Evolutionary conservation across 2,329 filamentous ascomycete genomes (phyloP), one percentile per base, ranked within the genome.

Genomic region (Cadophora luteo-olivacea): DNA sequence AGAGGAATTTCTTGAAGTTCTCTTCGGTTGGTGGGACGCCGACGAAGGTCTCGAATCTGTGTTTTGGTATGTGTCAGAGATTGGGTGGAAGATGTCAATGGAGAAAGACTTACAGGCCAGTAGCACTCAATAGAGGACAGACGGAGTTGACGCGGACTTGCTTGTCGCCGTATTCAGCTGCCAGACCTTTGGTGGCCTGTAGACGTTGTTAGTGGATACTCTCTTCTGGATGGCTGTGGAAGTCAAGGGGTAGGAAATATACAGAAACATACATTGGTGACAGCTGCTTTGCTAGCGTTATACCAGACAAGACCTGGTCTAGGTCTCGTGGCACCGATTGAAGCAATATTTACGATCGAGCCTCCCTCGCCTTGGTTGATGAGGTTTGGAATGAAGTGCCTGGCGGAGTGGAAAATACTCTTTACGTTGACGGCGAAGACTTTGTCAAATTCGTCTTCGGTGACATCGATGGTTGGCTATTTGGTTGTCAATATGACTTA

Each of bases 141-240:
- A 94, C 87, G 1, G 87, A 85, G 71, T 93, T 93, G 74, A 94
- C 89, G 0, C 91, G 86, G 71, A 94, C 92, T 72, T 92, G 85
- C 65, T 91, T 85, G 0, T 87, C 85, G 0, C 89, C 92, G 73
- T 91, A 94, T 78, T 94, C 91, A 1, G 91, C 88, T 0, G 91
- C 92, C 72, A 94, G 83, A 12, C 86, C 86, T 79, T 88, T 89
- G 2, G 87, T 89, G 11, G 86, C 87, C 80, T 86, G 65, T n/a
- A 74, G 19, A 22, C 5, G 7, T 45, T 29, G 14, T 55, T 58
- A 67, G 49, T 2, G 24, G n/a, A 32, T 3, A 9, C 36, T 64
- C 8, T 6, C 19, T 33, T 58, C 3, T 29, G 19, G 7, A 38
- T 4, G 36, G 4, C 25, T 33, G 32, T 1, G 48, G 33, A 29